Percentiles rank a stretch among this genome's conserved stretches.
Evolutionary conservation across 805 yeast species (phyloP).

Genomic region (Saccharomycopsis vini): DNA sequence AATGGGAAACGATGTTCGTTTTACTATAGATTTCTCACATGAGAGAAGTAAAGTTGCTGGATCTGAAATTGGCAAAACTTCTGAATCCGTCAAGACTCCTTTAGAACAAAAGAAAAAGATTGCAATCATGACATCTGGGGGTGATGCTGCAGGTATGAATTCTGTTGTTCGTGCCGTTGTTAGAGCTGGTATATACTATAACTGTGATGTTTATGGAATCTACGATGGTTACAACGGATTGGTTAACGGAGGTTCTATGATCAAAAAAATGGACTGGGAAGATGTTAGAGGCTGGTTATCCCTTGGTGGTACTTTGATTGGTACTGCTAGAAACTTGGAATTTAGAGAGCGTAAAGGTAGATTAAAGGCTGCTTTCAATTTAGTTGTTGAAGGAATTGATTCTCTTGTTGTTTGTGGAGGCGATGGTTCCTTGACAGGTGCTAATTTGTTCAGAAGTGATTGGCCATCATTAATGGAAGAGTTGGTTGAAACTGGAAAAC

Average conservation of each 20-base stretch:
- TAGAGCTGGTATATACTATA: slow-evolving; percentile 77
- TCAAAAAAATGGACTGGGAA: slow-evolving; percentile 80
- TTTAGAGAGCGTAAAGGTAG: slow-evolving; percentile 85
- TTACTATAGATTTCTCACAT: neutral
- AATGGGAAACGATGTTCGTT: neutral
- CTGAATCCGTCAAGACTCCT: neutral
- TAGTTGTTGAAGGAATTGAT: slow-evolving; percentile 83
- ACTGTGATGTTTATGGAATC: slow-evolving; percentile 86
- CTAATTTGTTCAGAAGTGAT: slow-evolving; percentile 85
- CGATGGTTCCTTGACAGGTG: slow-evolving; percentile 97
- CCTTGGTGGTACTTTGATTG: slow-evolving; percentile 91
- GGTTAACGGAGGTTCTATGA: slow-evolving; percentile 69
- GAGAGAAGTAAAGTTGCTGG: neutral
- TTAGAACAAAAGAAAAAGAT: slow-evolving; percentile 40
- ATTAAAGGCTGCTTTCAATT: slow-evolving; percentile 69
- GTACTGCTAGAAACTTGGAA: slow-evolving; percentile 87
- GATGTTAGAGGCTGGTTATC: slow-evolving; percentile 92
- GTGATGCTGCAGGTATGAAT: slow-evolving; percentile 99
- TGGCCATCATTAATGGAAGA: slow-evolving; percentile 88
- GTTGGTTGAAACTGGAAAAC: slow-evolving; percentile 43
- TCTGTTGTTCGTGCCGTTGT: slow-evolving; percentile 94
- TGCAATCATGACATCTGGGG: slow-evolving; percentile 97
- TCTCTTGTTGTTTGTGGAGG: slow-evolving; percentile 97
- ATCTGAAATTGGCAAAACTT: too few species aligned
- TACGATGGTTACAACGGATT: slow-evolving; percentile 94